Percentiles rank a stretch among this genome's conserved stretches.
These are phyloP conservation scores for Peltaster fructicola DNA, from an alignment of 2,329 filamentous ascomycete species.

Conservation along the genomic window DNA sequence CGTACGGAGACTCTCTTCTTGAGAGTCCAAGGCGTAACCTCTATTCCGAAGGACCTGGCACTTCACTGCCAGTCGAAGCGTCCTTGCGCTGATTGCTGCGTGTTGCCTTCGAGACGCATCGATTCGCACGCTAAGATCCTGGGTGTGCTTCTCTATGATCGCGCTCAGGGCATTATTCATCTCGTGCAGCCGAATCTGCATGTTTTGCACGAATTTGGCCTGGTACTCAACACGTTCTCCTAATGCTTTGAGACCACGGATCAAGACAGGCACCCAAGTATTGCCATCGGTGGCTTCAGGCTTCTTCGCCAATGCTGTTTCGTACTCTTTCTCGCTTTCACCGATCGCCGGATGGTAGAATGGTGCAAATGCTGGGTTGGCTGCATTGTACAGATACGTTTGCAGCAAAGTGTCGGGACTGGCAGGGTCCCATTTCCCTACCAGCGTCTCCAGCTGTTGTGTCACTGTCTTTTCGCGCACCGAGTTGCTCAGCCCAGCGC, in stretches of 20 bases:
- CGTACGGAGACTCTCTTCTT: slow-evolving; percentile 61
- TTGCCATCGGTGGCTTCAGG: slow-evolving; percentile 36
- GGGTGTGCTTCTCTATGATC: slow-evolving; percentile 59
- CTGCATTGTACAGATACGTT: slow-evolving; percentile 76
- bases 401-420: slow-evolving; percentile 57
- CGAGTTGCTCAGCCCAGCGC: slow-evolving; percentile 8
- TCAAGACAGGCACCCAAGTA: slow-evolving; percentile 60
- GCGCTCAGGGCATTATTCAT: slow-evolving; percentile 58
- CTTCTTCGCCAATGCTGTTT: slow-evolving; percentile 65
- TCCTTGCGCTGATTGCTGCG: slow-evolving; percentile 53
- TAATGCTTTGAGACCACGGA: slow-evolving; percentile 54
- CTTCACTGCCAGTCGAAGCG: slow-evolving; percentile 56
- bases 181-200: slow-evolving; percentile 57
- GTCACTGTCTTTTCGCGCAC: slow-evolving; percentile 48
- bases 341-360: slow-evolving; percentile 53
- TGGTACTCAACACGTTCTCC: slow-evolving; percentile 57
- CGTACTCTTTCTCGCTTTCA: slow-evolving; percentile 66
- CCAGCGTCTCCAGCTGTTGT: slow-evolving; percentile 54
- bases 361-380: slow-evolving; percentile 55
- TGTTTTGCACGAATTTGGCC: slow-evolving; percentile 48
- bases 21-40: slow-evolving; percentile 61
- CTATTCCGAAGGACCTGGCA: slow-evolving; percentile 67
- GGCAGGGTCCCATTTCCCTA: slow-evolving; percentile 56
- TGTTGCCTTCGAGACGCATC: slow-evolving; percentile 57
- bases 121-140: slow-evolving; percentile 56